Percentiles rank a stretch among this genome's conserved stretches.
Evolutionary conservation across 202 grass and related monocot genomes (phyloP).

Genomic region (Saccharum hybrid): DNA sequence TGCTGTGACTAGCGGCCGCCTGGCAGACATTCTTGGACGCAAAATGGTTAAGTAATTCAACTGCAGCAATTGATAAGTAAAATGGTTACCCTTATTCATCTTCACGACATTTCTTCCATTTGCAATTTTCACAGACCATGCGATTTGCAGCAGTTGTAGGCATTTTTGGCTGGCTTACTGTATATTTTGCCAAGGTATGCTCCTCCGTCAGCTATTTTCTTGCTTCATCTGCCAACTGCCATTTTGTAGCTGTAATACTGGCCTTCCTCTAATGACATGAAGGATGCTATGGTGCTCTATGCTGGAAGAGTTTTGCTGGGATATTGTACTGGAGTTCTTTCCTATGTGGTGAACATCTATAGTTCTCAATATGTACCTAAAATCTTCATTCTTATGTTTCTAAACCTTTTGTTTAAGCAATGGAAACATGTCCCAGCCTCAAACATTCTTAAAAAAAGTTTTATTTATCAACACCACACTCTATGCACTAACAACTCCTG

Average conservation of each 20-base stretch:
- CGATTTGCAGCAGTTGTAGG: conserved; percentile 61
- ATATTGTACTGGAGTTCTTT: conserved; percentile 70
- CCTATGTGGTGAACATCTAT: conserved; percentile 70
- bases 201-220: conserved; percentile 10
- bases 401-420: not conserved
- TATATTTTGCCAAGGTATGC: conserved; percentile 67
- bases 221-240: not conserved
- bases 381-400: not conserved
- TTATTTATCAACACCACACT: not conserved
- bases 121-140: conserved; percentile 64
- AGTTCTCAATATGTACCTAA: not conserved
- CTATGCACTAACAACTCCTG: conserved; percentile 24
- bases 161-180: conserved; percentile 66
- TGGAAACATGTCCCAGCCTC: not conserved
- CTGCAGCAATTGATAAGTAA: not conserved
- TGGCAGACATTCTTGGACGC: conserved; percentile 68
- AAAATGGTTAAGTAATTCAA: conserved; percentile 56
- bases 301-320: conserved; percentile 58
- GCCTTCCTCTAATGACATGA: not conserved
- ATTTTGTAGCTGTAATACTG: conserved; percentile 32
- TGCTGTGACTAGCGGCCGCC: conserved; percentile 56
- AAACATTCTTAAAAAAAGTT: not conserved
- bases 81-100: not conserved
- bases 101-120: conserved; percentile 23
- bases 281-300: conserved; percentile 55